phyloP scores from a whole-genome alignment of 2,329 filamentous ascomycete genomes.

The Colletotrichum cuscutae region DNA sequence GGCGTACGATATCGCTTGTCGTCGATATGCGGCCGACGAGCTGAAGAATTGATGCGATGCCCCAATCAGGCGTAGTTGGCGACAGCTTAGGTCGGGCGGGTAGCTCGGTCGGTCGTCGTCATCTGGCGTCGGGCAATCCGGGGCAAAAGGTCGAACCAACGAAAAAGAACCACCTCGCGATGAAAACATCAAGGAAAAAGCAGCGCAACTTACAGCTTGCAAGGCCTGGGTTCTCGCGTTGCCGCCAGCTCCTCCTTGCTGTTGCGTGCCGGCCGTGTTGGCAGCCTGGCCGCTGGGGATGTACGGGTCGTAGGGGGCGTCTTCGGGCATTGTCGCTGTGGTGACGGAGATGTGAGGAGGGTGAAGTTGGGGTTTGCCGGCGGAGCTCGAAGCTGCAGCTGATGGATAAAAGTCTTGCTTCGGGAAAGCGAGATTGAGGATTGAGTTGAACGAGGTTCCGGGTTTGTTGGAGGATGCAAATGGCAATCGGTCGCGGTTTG shows the following conservation, averaged over 20 bases:
- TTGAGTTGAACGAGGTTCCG: conserved; percentile 8
- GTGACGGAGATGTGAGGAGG: conserved; percentile 18
- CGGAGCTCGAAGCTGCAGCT: conserved; percentile 21
- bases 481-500: conserved; percentile 13
- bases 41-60: background rate
- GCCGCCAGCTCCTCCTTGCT: conserved; percentile 53
- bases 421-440: conserved; percentile 3
- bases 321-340: conserved; percentile 60
- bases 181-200: conserved; percentile 11
- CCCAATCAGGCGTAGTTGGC: conserved; percentile 23
- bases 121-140: conserved; percentile 24
- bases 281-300: conserved; percentile 76
- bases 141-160: conserved; percentile 1
- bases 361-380: background rate
- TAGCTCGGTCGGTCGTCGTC: conserved; percentile 29
- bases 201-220: conserved; percentile 78
- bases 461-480: conserved; percentile 18
- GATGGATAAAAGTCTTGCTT: background rate
- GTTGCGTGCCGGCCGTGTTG: conserved; percentile 41
- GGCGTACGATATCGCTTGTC: background rate
- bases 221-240: conserved; percentile 71
- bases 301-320: conserved; percentile 86
- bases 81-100: conserved; percentile 19
- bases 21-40: background rate
- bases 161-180: conserved; percentile 13